Base-by-base conservation (phyloP, 1,139 yeast species). In the Nakaseomyces delphensis region DNA sequence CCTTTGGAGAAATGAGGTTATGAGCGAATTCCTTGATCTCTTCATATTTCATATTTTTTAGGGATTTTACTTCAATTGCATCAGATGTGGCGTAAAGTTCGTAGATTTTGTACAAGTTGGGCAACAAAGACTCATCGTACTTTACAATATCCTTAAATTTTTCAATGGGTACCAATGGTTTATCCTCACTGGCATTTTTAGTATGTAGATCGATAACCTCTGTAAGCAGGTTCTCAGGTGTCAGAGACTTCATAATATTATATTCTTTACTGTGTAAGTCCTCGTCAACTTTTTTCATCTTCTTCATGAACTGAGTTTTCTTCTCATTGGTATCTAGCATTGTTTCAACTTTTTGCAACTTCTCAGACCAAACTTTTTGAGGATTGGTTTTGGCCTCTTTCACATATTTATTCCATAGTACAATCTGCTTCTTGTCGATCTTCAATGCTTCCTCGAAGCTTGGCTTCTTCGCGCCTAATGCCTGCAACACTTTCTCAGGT, bases 401-500 rank as follows among this genome's bases (percentile, higher is more conserved):
- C 5, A 89, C 80, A 60, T 76, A 83, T 46, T 71, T 68, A 65
- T 86, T 87, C 91, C 89, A 89, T 48, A 75, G 73, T 18, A 71
- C 64, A 40, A 85, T 77, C 64, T 86, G 95, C 27, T 69, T 69
- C 56, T 76, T 77, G 57, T 85, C 95, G 29, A 79, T 69, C 50
- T 75, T 74, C 43, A 83, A 66, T 4, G 95, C 75, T 54, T 79
- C 71, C 52, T 73, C 73, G 38, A 83, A 63, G 46, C 83, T 71
- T 41, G 96, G 97, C 64, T 87, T 89, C 47, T 72, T 68, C 46
- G 84, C 76, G 48, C 97, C 97, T 65, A 87, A 67, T 5, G 96
- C 96, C 50, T 73, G 73, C 44, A 93, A 69, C 7, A 87, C 97
- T 52, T 83, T 81, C 49, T 81, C 91, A 4, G 97, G 96, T 43